Evolutionary conservation across 2,329 filamentous ascomycete genomes (phyloP).

Genomic region (Lasiodiplodia theobromae): DNA sequence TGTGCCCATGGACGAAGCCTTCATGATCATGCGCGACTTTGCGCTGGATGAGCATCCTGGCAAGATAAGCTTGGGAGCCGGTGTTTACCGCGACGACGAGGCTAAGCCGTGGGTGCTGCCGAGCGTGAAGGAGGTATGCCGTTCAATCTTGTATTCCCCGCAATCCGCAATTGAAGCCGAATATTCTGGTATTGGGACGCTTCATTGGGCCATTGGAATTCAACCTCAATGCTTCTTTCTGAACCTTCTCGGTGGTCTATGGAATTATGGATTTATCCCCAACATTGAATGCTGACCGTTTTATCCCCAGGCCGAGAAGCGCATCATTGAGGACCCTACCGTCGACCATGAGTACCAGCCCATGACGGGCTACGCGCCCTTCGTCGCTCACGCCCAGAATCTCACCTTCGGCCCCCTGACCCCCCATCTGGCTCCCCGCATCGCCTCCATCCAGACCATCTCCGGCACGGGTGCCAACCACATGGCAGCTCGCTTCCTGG

Average conservation of each 20-base stretch:
- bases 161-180: background rate
- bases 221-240: too few species aligned
- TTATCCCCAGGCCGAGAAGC: constrained; percentile 29
- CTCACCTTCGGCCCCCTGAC: constrained; percentile 38
- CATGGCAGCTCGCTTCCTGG: constrained; percentile 40
- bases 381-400: constrained; percentile 37
- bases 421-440: constrained; percentile 18
- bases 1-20: constrained; percentile 25
- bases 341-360: constrained; percentile 38
- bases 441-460: constrained; percentile 46
- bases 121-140: constrained; percentile 37
- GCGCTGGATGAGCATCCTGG: constrained; percentile 33
- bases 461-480: constrained; percentile 49
- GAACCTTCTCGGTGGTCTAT: background rate
- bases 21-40: constrained; percentile 31
- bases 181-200: background rate
- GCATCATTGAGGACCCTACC: constrained; percentile 25
- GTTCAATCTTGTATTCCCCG: background rate
- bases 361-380: constrained; percentile 34
- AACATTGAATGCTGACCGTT: background rate
- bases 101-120: constrained; percentile 49
- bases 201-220: background rate
- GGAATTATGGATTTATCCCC: background rate
- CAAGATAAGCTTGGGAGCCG: constrained; percentile 51
- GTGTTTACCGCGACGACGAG: constrained; percentile 51